A percentile compares a stretch with the other conserved stretches of the same genome.
Conservation (phyloP, 2,329 filamentous ascomycete genomes). For the Botrytis fabae region DNA sequence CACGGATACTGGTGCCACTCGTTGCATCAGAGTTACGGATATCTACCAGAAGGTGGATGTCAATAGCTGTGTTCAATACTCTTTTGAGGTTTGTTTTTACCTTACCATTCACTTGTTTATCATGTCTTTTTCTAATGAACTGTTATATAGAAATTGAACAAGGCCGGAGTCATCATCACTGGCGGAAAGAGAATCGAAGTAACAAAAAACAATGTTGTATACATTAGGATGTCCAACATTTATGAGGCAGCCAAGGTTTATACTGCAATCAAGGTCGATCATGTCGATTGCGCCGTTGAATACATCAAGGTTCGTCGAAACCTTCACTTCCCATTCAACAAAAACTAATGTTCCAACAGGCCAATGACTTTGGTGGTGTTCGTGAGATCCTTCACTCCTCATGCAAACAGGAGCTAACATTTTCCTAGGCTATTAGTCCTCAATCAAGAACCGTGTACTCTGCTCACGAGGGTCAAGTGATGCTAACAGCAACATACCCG, state of each 20-base stretch:
- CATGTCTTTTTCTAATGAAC: constrained; percentile 18
- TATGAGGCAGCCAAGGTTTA: constrained; percentile 32
- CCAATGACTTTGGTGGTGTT: constrained; percentile 29
- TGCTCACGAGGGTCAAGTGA: constrained; percentile 57
- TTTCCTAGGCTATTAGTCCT: constrained; percentile 38
- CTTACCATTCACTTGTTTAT: background rate
- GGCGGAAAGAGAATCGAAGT: constrained; percentile 25
- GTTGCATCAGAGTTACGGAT: constrained; percentile 36
- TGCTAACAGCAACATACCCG: constrained; percentile 49
- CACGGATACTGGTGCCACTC: constrained; percentile 35
- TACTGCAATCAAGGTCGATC: constrained; percentile 31
- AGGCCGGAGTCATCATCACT: constrained; percentile 24
- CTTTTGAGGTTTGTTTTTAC: constrained; percentile 30
- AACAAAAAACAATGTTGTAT: constrained; percentile 27
- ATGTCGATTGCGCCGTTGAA: constrained; percentile 31
- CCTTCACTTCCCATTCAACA: background rate
- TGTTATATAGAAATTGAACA: constrained; percentile 26
- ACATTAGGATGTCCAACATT: constrained; percentile 33
- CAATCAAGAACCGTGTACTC: constrained; percentile 36
- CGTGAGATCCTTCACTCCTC: background rate
- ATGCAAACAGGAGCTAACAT: constrained; percentile 25
- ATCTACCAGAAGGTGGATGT: constrained; percentile 31
- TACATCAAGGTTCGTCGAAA: constrained; percentile 33
- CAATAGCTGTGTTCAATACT: constrained; percentile 27
- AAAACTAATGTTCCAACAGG: constrained; percentile 36